Conservation (phyloP, 176 grass and related monocot genomes). For the Oryza nivara region DNA sequence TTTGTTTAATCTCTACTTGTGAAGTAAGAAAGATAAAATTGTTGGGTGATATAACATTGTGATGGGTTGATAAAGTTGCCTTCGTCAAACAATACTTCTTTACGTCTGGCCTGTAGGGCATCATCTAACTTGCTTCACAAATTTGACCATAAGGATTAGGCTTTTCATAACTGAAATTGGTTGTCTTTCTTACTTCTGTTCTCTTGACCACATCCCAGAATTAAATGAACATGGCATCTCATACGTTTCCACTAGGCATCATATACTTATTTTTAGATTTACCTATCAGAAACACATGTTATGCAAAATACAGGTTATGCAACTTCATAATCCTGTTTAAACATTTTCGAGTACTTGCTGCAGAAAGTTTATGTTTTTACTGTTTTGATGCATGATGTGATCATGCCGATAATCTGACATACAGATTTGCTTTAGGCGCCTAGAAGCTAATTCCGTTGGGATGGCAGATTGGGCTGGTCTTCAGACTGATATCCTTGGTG, state of each 20-base stretch:
- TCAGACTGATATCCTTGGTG: conserved; percentile 51
- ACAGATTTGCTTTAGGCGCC: conserved; percentile 20
- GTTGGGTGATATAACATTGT: neutral
- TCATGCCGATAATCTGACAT: neutral
- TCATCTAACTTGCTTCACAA: conserved; percentile 6
- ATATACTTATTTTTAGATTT: conserved; percentile 15
- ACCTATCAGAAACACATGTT: conserved; percentile 35
- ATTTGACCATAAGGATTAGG: neutral
- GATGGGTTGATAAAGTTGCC: neutral
- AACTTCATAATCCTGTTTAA: neutral
- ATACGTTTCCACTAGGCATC: neutral
- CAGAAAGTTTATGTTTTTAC: conserved; percentile 18
- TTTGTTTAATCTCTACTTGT: neutral
- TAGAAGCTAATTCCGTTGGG: conserved; percentile 16
- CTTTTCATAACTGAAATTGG: neutral
- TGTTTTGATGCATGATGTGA: conserved; percentile 18
- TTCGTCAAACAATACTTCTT: neutral
- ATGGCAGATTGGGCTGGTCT: conserved; percentile 57
- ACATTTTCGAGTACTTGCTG: conserved; percentile 2
- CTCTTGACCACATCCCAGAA: neutral
- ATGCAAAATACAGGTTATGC: conserved; percentile 7
- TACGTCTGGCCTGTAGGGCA: neutral
- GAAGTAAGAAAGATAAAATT: neutral
- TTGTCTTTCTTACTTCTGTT: neutral
- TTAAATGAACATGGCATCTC: neutral